A percentile compares a stretch with the other conserved stretches of the same genome.
These are phyloP conservation scores for Pilatotrama ljubarskyi DNA, from an alignment of 768 basidiomycete genomes.

Conservation along the genomic window DNA sequence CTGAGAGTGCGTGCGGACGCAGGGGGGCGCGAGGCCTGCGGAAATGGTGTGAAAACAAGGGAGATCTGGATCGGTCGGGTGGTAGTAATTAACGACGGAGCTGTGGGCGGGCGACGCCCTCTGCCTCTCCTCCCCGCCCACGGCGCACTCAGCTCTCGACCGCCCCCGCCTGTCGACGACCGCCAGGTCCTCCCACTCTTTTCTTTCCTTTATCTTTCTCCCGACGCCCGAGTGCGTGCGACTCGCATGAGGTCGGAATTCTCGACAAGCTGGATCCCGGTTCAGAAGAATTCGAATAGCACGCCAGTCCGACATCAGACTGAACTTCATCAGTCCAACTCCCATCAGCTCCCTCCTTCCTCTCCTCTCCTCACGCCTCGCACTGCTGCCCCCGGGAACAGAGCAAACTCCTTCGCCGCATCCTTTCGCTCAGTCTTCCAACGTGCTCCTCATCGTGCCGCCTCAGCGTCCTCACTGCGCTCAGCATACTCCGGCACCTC, in stretches of 20 bases:
- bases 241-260: conserved; percentile 23
- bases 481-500: conserved; percentile 43
- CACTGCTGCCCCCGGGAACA: conserved; percentile 12
- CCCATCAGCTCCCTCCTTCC: conserved; percentile 24
- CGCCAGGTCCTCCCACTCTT: conserved; percentile 3
- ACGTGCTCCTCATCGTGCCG: conserved; percentile 42
- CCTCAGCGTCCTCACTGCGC: conserved; percentile 52
- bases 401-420: conserved; percentile 29
- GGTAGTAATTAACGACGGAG: background rate
- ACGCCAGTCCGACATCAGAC: conserved; percentile 19
- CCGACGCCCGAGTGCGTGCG: conserved; percentile 9
- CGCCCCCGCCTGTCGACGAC: conserved; percentile 5
- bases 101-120: background rate
- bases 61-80: conserved; percentile 14
- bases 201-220: conserved; percentile 6
- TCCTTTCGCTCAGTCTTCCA: conserved; percentile 55
- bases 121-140: background rate
- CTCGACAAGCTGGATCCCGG: conserved; percentile 20
- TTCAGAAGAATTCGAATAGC: conserved; percentile 21
- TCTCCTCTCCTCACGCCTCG: conserved; percentile 17
- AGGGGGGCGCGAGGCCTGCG: background rate
- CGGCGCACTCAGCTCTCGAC: conserved; percentile 4
- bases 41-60: background rate
- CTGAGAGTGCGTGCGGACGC: background rate
- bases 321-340: conserved; percentile 27